Base-by-base conservation (phyloP, 306 rosid species). In the Lithocarpus polystachyus region DNA sequence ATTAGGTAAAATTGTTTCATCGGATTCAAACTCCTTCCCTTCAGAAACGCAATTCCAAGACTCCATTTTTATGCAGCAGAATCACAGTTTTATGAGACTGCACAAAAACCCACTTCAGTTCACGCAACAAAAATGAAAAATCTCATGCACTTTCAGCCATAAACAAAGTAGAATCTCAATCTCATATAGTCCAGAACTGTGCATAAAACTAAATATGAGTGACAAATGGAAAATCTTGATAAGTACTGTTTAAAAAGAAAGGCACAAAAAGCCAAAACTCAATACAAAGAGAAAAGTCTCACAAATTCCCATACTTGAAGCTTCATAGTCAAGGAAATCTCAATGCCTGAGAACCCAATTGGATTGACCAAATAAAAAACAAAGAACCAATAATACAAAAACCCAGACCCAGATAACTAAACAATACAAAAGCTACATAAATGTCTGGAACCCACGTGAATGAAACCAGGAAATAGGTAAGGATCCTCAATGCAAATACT, bases 41-140 rank as follows among this genome's bases (percentile, higher is more conserved):
- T 86, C 90, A 80, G 94, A 82, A 60, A 84, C 85, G 84, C 53
- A 87, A 75, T 87, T 89, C 98, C 98, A 92, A 73, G 97, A 86
- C 83, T 92, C 97, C 98, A 94, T 94, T 68, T 48, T 52, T 83
- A 77, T 59, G 75, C 23, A 82, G 67, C 79, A 31, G 73, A 80
- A 76, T 75, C 45, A 70, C 65, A 60, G 68, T 48, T 15, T 48
- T 67, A 70, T 61, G 67, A 73, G 17, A 69, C 24, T 72, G 55
- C 51, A 84, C 76, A 56, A 43, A 80, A 83, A 75, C 82, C 84
- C 85, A 83, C 86, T 68, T 82, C 77, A 86, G 81, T 81, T 79
- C 59, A 60, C 72, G 37, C 77, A 65, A n/a, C 45, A 76, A 77
- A 68, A 83, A 74, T 35, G 4, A 17, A 17, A 10, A 67, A 67